Evolutionary conservation across 108 stramenopile genomes (phyloP), one percentile per base, ranked within the genome.

Genomic region (Chaetoceros tenuissimus): DNA sequence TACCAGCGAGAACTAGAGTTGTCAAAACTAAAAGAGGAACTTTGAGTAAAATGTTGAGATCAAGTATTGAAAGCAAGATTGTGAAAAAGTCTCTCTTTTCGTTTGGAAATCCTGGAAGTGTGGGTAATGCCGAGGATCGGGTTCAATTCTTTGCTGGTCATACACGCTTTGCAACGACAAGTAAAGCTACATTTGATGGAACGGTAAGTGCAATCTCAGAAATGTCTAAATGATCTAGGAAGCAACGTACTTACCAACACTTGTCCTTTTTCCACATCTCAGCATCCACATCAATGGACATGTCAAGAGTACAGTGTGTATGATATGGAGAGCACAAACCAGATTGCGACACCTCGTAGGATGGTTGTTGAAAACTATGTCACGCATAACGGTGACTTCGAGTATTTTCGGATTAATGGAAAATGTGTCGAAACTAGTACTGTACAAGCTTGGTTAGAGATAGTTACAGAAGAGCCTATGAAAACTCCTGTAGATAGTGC

Each of bases 321-420:
- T n/a, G n/a, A n/a, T n/a, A n/a, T n/a, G n/a, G n/a, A n/a, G n/a
- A n/a, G n/a, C n/a, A n/a, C n/a, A n/a, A n/a, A n/a, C n/a, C n/a
- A 25, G 59, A 47, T 0, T 28, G 24, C 17, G 24, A n/a, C 10
- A 21, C 34, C 49, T 48, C 47, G 27, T 8, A n/a, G 16, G 22
- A 60, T 58, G 46, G 44, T 48, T 0, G 82, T 81, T 1, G 80
- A 75, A 47, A 87, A 80, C 30, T 87, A 72, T 48, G 71, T 88
- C 46, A 86, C 86, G 5, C 90, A 92, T 58, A 92, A 92, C 64
- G 90, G 90, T 28, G 90, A 92, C 63, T 84, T 92, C 58, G 90
- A 92, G 28, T 87, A 84, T 58, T 92, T 65, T 49, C 55, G 66
- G 25, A 62, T 84, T 31, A 74, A 73, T 59, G 78, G 78, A 0